A percentile compares a stretch with the other conserved stretches of the same genome.
Conservation (phyloP, 768 basidiomycete genomes). For the Gymnopilus junonius region DNA sequence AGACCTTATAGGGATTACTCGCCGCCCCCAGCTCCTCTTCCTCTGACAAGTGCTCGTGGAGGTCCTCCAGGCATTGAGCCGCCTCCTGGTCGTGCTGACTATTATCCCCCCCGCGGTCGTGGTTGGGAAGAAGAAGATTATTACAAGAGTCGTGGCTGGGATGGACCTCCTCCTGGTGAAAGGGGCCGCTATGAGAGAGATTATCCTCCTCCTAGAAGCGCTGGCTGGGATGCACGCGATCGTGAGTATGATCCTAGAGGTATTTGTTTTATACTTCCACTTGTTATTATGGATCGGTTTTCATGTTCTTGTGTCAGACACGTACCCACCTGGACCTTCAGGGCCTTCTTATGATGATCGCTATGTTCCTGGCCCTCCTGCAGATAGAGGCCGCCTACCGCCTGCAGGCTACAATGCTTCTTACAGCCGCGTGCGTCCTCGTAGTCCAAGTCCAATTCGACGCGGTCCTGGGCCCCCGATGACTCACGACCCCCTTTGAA, state of each 20-base stretch:
- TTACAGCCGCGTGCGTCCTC: conserved; percentile 47
- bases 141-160: conserved; percentile 41
- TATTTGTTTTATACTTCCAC: conserved; percentile 9
- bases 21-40: conserved; percentile 18
- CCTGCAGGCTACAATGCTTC: conserved; percentile 21
- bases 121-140: conserved; percentile 44
- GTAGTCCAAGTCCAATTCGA: conserved; percentile 48
- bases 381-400: conserved; percentile 25
- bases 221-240: conserved; percentile 48
- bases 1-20: conserved; percentile 23
- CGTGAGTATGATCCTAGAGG: conserved; percentile 33
- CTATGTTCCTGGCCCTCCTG: conserved; percentile 22
- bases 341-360: conserved; percentile 22
- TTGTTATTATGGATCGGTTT: not conserved
- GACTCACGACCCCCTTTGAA: conserved; percentile 51
- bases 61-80: conserved; percentile 10
- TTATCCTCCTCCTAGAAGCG: conserved; percentile 29
- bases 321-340: conserved; percentile 18
- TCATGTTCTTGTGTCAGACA: conserved; percentile 17
- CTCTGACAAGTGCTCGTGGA: conserved; percentile 13
- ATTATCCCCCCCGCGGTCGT: conserved; percentile 20
- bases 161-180: conserved; percentile 35
- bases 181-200: conserved; percentile 43
- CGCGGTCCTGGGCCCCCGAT: conserved; percentile 36
- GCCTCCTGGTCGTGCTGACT: conserved; percentile 19